Conservation (phyloP, 805 yeast genomes). For the Starmerella apis region DNA sequence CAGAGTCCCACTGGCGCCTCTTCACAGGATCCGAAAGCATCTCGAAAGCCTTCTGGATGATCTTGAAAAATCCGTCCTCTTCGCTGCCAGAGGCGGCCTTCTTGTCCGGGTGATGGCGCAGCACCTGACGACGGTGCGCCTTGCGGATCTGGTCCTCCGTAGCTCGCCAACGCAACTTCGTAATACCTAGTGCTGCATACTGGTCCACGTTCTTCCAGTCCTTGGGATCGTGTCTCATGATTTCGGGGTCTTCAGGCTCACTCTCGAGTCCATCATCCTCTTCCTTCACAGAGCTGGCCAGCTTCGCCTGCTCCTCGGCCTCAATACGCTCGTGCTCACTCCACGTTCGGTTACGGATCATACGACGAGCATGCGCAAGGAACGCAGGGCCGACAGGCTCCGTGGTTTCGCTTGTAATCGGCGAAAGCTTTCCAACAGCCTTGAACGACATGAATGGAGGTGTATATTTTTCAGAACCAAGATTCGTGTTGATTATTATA, state of each 20-base stretch:
- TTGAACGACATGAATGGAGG: constrained; percentile 26
- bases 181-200: constrained; percentile 89
- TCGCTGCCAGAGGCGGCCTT: constrained; percentile 82
- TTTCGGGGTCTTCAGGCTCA: constrained; percentile 62
- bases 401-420: constrained; percentile 46
- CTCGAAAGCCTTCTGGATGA: constrained; percentile 94
- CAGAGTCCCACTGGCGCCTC: constrained; percentile 92
- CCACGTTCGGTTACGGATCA: constrained; percentile 96
- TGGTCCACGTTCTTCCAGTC: constrained; percentile 97
- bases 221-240: constrained; percentile 86
- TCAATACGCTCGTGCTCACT: constrained; percentile 90
- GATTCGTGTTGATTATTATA: background rate
- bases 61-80: constrained; percentile 94
- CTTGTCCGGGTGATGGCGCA: constrained; percentile 97
- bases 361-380: constrained; percentile 92
- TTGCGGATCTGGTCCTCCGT: constrained; percentile 86
- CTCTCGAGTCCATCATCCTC: constrained; percentile 37
- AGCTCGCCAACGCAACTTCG: constrained; percentile 83
- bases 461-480: too few species aligned
- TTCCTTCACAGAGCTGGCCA: constrained; percentile 51
- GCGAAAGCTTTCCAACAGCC: constrained; percentile 26
- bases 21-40: constrained; percentile 71
- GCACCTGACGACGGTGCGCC: constrained; percentile 93
- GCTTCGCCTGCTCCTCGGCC: constrained; percentile 65
- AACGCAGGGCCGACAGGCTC: constrained; percentile 97